Evolutionary conservation across 2,329 filamentous ascomycete species (phyloP), one percentile per base, ranked within the genome.

Genomic region (Trichoderma sp.): DNA sequence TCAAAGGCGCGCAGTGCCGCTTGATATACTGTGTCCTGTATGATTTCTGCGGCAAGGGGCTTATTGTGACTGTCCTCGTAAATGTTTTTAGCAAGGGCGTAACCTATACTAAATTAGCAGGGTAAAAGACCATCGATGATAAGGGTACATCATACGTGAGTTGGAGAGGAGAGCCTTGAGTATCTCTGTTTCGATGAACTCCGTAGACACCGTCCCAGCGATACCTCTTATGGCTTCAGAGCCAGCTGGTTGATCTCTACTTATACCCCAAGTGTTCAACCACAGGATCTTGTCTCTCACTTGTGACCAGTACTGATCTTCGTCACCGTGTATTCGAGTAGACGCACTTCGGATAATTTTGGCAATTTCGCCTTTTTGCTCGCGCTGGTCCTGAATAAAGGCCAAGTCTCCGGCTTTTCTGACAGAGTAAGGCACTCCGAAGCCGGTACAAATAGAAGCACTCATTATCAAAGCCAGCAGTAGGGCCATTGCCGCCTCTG

Each of bases 1-100:
- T 96, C 92, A 75, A 94, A 96, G 4, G 90, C 87, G 66, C 87
- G 84, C 81, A 94, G 86, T 1, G 90, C 90, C 58, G 88, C 84
- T 1, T 83, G 83, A 53, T 92, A 81, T 10, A 93, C 82, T 1
- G 88, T 87, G 5, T 88, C 84, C 74, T 88, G 86, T 1, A 93
- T 79, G 7, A 84, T 77, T 3, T 84, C 78, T 3, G 77, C 74
- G 2, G 84, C 75, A 3, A 92, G 81, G 5, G 86, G 85, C 4
- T 77, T 79, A 21, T 87, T 81, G 2, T 80, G 75, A 0, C 83
- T 80, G 31, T 85, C 82, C 73, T 89, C 86, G 63, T 89, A 88
- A 19, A 94, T 82, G 35, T 87, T 88, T 64, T 83, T 82, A 16
- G 89, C 90, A 47, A 94, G 83, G 1, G 82, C 75, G 74, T 89